These are phyloP conservation scores for Erodium chrysanthum DNA, from an alignment of 441 rosid species.

Conservation along the genomic window DNA sequence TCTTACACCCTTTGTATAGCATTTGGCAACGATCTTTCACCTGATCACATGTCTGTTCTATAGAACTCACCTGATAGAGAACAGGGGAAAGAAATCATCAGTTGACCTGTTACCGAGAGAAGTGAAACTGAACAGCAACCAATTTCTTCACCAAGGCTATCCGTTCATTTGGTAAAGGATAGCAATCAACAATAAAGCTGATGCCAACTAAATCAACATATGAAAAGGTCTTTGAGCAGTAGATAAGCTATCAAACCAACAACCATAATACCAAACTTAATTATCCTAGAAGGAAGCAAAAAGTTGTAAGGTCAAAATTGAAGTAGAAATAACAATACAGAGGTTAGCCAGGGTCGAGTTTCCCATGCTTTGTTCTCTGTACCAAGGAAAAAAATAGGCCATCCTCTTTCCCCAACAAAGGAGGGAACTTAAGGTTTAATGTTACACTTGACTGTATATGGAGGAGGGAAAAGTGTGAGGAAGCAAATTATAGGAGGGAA, in stretches of 20 bases:
- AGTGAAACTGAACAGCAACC: not conserved
- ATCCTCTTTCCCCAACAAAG: not conserved
- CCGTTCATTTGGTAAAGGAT: not conserved
- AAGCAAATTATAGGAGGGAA: not conserved
- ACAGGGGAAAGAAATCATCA: not conserved
- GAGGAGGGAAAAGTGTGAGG: not conserved
- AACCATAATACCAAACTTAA: not conserved
- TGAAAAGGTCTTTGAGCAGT: not conserved
- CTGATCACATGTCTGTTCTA: conserved; percentile 59
- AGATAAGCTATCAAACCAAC: not conserved
- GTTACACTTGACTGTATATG: not conserved
- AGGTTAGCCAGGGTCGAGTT: not conserved
- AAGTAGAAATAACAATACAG: not conserved
- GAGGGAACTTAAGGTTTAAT: not conserved
- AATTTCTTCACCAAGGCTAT: not conserved
- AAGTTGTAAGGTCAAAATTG: not conserved
- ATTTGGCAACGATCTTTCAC: conserved; percentile 67
- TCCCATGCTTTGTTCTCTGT: not conserved
- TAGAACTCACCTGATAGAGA: conserved; percentile 39
- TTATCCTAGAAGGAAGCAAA: not conserved
- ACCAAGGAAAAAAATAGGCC: not conserved
- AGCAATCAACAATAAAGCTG: not conserved
- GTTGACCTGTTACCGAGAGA: not conserved
- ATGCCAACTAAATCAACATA: not conserved
- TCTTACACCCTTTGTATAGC: conserved; percentile 52